These are phyloP conservation scores for Hyaloscypha hepaticicola DNA, from an alignment of 495 filamentous ascomycete species.

Conservation along the genomic window DNA sequence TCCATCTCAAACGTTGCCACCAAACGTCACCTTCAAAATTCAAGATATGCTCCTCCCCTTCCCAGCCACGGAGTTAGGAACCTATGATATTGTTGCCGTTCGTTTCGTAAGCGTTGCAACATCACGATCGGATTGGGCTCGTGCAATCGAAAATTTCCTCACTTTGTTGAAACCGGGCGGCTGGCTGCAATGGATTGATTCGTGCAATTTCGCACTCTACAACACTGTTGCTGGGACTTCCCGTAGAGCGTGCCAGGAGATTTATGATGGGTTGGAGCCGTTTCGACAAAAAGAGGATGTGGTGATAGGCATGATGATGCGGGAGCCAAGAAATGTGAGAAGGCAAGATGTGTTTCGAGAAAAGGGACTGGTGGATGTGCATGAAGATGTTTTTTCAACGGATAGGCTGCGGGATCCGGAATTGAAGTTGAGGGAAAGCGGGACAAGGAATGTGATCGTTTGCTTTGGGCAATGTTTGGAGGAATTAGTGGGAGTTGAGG, in stretches of 20 bases:
- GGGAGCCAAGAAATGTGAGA: slow-evolving; percentile 3
- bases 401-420: slow-evolving; percentile 2
- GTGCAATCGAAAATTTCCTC: slow-evolving; percentile 28
- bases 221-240: background rate
- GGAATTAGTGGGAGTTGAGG: background rate
- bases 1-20: slow-evolving; percentile 26
- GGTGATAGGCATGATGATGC: slow-evolving; percentile 13
- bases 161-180: slow-evolving; percentile 11
- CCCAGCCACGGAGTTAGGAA: slow-evolving; percentile 32
- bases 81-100: slow-evolving; percentile 42
- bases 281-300: slow-evolving; percentile 2
- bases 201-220: slow-evolving; percentile 14
- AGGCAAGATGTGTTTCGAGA: slow-evolving; percentile 1
- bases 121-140: slow-evolving; percentile 28
- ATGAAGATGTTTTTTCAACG: slow-evolving; percentile 16
- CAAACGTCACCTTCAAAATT: slow-evolving; percentile 35
- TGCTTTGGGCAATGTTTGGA: slow-evolving; percentile 7
- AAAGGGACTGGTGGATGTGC: slow-evolving; percentile 6
- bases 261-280: slow-evolving; percentile 8
- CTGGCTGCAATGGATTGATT: slow-evolving; percentile 19
- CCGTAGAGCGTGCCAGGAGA: slow-evolving; percentile 12
- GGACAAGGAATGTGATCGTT: slow-evolving; percentile 9
- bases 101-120: slow-evolving; percentile 38
- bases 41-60: slow-evolving; percentile 40
- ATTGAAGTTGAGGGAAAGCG: background rate